These are phyloP conservation scores for Prosopis cineraria DNA, from an alignment of 306 rosid genomes.

Conservation along the genomic window DNA sequence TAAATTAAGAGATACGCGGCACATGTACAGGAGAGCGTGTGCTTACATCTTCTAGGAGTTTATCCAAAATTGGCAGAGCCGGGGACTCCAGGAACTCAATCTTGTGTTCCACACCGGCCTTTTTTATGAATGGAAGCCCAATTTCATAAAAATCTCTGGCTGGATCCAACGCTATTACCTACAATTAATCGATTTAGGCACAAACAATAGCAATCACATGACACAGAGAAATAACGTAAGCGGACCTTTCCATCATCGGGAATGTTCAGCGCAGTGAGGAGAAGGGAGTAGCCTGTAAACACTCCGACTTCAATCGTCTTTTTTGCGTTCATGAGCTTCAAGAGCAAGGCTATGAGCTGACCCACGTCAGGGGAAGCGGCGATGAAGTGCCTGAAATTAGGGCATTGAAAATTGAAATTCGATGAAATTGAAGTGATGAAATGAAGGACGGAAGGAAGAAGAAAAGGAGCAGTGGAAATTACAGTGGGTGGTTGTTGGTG, in stretches of 20 bases:
- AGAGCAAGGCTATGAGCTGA: slow-evolving; percentile 49
- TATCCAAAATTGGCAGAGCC: slow-evolving; percentile 57
- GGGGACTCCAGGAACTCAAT: slow-evolving; percentile 56
- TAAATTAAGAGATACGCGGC: neutral
- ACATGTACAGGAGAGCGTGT: neutral
- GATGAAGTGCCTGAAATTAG: slow-evolving; percentile 39
- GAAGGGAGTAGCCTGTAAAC: slow-evolving; percentile 72
- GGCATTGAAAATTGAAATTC: neutral
- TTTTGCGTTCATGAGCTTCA: slow-evolving; percentile 52
- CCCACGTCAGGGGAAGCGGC: slow-evolving; percentile 55
- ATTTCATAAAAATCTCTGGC: slow-evolving; percentile 51
- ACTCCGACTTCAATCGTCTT: slow-evolving; percentile 68
- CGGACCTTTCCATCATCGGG: slow-evolving; percentile 61
- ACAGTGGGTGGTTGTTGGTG: slow-evolving; percentile 47
- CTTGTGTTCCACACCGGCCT: slow-evolving; percentile 71
- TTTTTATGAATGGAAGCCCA: slow-evolving; percentile 59
- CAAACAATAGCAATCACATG: neutral
- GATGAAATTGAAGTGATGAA: neutral
- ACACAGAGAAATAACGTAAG: too few species aligned
- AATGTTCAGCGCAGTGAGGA: slow-evolving; percentile 63
- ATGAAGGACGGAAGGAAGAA: neutral
- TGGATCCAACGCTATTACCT: slow-evolving; percentile 63
- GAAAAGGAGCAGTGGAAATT: neutral
- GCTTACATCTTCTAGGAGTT: slow-evolving; percentile 53
- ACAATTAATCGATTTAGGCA: slow-evolving; percentile 8